These are phyloP conservation scores for Protomyces gravidus DNA, from an alignment of 1,139 yeast species.

Conservation along the genomic window DNA sequence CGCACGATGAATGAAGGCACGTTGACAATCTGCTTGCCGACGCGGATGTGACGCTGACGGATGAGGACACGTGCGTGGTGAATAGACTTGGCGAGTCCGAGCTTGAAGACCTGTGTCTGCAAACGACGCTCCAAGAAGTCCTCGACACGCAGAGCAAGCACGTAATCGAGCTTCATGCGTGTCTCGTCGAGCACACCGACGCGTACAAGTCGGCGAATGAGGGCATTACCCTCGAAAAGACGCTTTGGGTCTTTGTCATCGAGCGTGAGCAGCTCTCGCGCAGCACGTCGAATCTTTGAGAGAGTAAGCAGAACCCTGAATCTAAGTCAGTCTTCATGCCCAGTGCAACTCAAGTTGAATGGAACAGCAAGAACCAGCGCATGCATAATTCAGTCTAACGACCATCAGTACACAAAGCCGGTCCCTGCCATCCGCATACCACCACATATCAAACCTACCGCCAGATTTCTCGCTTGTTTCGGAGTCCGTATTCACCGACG, in stretches of 20 bases:
- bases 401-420: background rate
- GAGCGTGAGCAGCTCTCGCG: conserved; percentile 99
- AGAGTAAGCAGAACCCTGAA: conserved; percentile 79
- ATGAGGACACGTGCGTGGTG: conserved; percentile 99
- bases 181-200: conserved; percentile 99
- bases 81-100: conserved; percentile 98
- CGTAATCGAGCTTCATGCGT: conserved; percentile 99
- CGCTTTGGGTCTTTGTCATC: conserved; percentile 99
- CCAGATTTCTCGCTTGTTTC: conserved; percentile 99
- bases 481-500: conserved; percentile 99
- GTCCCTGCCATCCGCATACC: background rate
- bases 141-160: conserved; percentile 94
- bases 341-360: conserved; percentile 28
- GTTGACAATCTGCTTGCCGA: conserved; percentile 98
- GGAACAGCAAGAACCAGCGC: too few relatives aligned
- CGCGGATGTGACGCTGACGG: conserved; percentile 99
- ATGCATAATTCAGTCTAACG: background rate
- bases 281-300: conserved; percentile 99
- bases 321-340: conserved; percentile 27
- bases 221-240: conserved; percentile 99
- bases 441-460: conserved; percentile 43
- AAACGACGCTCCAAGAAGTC: conserved; percentile 99
- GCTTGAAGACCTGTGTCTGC: conserved; percentile 99
- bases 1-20: conserved; percentile 99
- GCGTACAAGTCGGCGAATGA: conserved; percentile 95